Percentiles rank a stretch among this genome's conserved stretches.
Evolutionary conservation across 306 rosid genomes (phyloP).

Genomic region (Heteromeles arbutifolia): DNA sequence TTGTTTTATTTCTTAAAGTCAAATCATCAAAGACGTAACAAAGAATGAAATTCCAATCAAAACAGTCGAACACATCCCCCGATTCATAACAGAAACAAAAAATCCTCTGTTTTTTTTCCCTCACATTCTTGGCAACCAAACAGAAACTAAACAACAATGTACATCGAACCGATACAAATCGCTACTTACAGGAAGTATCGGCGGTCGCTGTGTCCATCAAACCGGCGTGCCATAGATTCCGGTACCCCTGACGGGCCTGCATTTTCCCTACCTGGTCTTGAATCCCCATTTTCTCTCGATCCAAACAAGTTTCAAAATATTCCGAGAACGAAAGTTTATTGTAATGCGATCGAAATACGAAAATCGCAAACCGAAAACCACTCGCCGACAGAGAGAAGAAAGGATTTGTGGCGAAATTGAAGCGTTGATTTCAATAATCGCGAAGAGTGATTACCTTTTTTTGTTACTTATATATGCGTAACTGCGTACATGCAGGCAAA

Average conservation of each 20-base stretch:
- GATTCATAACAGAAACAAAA: background rate
- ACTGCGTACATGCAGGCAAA: background rate
- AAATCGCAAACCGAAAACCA: background rate
- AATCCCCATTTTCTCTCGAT: constrained; percentile 6
- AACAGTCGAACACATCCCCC: background rate
- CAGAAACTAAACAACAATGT: background rate
- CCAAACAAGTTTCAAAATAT: background rate
- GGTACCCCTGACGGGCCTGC: constrained; percentile 54
- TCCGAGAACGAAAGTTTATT: background rate
- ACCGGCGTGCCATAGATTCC: constrained; percentile 66
- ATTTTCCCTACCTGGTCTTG: constrained; percentile 35
- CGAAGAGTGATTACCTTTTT: background rate
- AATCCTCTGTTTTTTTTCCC: background rate
- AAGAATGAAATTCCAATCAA: background rate
- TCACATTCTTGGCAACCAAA: constrained; percentile 1
- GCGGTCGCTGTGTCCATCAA: constrained; percentile 36
- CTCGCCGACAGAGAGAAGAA: background rate
- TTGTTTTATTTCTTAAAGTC: background rate
- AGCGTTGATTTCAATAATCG: background rate
- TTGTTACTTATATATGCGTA: background rate
- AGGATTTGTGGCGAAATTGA: background rate
- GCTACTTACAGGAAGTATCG: constrained; percentile 39
- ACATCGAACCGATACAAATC: background rate
- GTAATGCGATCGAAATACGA: background rate
- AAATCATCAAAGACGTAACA: background rate